phyloP scores from a whole-genome alignment of 768 basidiomycete species.

The Kwoniella dendrophila region DNA sequence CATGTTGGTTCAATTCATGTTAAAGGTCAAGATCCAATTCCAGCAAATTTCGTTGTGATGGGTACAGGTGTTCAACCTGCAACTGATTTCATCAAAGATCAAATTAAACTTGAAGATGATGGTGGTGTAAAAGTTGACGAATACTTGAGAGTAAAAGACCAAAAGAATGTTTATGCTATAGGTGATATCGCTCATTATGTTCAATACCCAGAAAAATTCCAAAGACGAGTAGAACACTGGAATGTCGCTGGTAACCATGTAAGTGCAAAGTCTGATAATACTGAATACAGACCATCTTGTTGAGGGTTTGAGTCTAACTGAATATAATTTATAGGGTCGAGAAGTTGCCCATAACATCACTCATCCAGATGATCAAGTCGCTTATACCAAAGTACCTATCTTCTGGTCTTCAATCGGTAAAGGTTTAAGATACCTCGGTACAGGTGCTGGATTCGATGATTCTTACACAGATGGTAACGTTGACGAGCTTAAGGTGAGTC shows the following conservation, averaged over 20 bases:
- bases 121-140: slow-evolving; percentile 78
- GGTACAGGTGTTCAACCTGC: slow-evolving; percentile 84
- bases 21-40: slow-evolving; percentile 65
- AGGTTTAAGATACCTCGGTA: slow-evolving; percentile 81
- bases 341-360: slow-evolving; percentile 78
- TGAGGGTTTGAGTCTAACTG: background rate
- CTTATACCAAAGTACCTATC: slow-evolving; percentile 72
- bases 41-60: slow-evolving; percentile 78
- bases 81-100: slow-evolving; percentile 73
- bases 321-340: slow-evolving; percentile 61
- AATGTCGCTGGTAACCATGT: slow-evolving; percentile 82
- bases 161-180: slow-evolving; percentile 54
- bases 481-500: slow-evolving; percentile 69
- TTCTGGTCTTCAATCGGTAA: slow-evolving; percentile 87
- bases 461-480: slow-evolving; percentile 75
- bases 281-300: background rate
- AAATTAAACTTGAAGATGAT: slow-evolving; percentile 66
- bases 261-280: slow-evolving; percentile 3
- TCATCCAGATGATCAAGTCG: slow-evolving; percentile 56
- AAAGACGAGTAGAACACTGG: slow-evolving; percentile 85
- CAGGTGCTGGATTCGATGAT: slow-evolving; percentile 70
- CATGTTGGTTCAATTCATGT: slow-evolving; percentile 70
- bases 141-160: slow-evolving; percentile 64
- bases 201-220: slow-evolving; percentile 68
- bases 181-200: slow-evolving; percentile 83